A percentile compares a stretch with the other conserved stretches of the same genome.
These are phyloP conservation scores for Mycena pura DNA, from an alignment of 768 basidiomycete species.

Conservation along the genomic window DNA sequence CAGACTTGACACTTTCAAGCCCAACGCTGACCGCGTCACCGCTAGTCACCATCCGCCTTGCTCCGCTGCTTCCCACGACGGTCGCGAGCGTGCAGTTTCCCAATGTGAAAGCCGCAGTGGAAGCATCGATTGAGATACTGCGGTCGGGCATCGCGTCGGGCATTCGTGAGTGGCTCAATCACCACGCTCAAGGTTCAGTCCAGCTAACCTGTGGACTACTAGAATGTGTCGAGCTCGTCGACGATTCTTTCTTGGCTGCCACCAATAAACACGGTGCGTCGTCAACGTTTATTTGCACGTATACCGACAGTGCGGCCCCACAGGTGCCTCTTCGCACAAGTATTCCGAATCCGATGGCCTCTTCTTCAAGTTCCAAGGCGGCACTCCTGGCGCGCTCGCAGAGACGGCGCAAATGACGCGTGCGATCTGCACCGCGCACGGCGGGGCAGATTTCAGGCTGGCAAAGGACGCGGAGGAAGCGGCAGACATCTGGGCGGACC, in stretches of 20 bases:
- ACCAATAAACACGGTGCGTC: conserved; percentile 59
- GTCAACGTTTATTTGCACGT: no score
- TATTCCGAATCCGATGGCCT: conserved; percentile 74
- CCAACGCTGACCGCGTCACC: background rate
- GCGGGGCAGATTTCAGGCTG: conserved; percentile 70
- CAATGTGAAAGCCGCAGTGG: conserved; percentile 73
- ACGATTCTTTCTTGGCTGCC: conserved; percentile 71
- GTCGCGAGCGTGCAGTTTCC: conserved; percentile 88
- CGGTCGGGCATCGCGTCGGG: conserved; percentile 4
- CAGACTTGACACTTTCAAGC: no score
- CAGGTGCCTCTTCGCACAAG: conserved; percentile 47
- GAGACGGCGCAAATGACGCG: conserved; percentile 69
- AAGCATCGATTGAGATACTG: conserved; percentile 74
- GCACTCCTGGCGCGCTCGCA: conserved; percentile 58
- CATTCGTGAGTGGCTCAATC: conserved; percentile 1
- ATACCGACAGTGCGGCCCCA: background rate
- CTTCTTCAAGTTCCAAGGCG: conserved; percentile 89
- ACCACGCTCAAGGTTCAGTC: background rate
- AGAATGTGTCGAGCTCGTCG: conserved; percentile 89
- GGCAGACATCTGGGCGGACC: conserved; percentile 70
- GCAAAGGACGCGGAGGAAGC: conserved; percentile 72
- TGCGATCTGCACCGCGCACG: conserved; percentile 64
- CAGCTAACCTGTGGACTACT: background rate
- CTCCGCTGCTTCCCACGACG: conserved; percentile 82
- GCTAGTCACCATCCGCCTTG: conserved; percentile 82